Conservation (phyloP, 2,329 filamentous ascomycete species). For the Bipolaris oryzae region DNA sequence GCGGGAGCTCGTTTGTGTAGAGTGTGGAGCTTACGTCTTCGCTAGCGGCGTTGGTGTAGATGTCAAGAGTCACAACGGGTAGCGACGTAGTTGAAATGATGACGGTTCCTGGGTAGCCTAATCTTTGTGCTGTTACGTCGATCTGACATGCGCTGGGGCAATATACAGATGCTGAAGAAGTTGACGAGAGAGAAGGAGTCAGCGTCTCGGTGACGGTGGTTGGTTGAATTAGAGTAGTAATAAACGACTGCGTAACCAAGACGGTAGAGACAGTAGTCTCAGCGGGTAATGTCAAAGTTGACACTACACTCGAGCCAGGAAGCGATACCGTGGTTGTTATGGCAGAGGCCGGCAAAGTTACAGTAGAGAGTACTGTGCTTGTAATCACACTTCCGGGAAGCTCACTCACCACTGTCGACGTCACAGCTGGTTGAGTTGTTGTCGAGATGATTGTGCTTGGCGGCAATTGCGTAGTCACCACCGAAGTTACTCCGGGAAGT, state of each 20-base stretch:
- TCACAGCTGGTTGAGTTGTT: conserved; percentile 19
- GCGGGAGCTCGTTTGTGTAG: conserved; percentile 17
- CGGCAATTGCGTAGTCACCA: conserved; percentile 17
- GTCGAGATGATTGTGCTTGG: conserved; percentile 16
- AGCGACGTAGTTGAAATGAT: conserved; percentile 19
- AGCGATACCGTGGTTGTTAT: conserved; percentile 14
- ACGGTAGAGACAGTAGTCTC: conserved; percentile 29
- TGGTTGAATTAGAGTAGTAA: conserved; percentile 25
- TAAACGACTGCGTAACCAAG: conserved; percentile 23
- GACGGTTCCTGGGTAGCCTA: conserved; percentile 39
- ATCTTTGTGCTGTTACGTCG: conserved; percentile 37
- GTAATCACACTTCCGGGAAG: conserved; percentile 27
- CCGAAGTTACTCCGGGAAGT: conserved; percentile 18
- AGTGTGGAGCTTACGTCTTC: conserved; percentile 22
- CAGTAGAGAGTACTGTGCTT: conserved; percentile 28
- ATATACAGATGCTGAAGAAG: conserved; percentile 23
- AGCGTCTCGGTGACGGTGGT: conserved; percentile 23
- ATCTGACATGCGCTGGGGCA: conserved; percentile 41
- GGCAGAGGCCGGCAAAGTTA: conserved; percentile 20
- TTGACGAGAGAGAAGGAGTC: conserved; percentile 9
- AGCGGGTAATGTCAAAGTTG: conserved; percentile 36
- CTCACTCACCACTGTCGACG: conserved; percentile 9
- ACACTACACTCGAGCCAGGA: conserved; percentile 13
- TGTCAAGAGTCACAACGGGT: conserved; percentile 30
- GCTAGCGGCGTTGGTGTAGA: conserved; percentile 25